phyloP scores from a whole-genome alignment of 257 asterid species.

The Solanum bulbocastanum region DNA sequence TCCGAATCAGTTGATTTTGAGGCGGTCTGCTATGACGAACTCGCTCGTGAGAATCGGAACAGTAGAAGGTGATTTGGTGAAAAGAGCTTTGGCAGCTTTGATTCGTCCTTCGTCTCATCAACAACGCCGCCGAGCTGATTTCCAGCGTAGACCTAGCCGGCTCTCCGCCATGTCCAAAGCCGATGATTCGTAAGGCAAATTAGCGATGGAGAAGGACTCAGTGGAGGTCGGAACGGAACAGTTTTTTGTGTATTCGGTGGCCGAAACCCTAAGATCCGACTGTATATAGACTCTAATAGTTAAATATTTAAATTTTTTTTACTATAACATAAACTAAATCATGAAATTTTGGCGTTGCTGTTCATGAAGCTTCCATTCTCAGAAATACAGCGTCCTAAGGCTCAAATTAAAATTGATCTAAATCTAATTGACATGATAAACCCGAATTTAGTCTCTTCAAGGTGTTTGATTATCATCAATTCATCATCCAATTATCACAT shows the following conservation, averaged over 20 bases:
- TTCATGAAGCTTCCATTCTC: neutral
- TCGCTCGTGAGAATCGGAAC: constrained; percentile 35
- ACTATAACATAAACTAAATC: neutral
- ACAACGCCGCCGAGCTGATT: constrained; percentile 39
- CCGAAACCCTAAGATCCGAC: constrained; percentile 21
- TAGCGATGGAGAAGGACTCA: neutral
- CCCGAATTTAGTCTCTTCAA: neutral
- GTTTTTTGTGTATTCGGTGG: constrained; percentile 20
- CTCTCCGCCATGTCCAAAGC: constrained; percentile 23
- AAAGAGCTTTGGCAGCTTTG: constrained; percentile 36
- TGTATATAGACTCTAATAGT: neutral
- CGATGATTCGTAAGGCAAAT: neutral
- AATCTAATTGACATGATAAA: neutral
- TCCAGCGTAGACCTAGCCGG: constrained; percentile 29
- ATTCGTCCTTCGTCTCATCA: constrained; percentile 54
- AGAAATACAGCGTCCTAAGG: neutral
- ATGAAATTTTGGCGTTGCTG: neutral
- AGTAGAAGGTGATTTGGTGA: constrained; percentile 39
- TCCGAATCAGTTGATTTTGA: constrained; percentile 25
- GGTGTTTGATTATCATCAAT: neutral
- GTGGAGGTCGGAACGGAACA: constrained; percentile 18
- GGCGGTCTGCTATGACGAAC: constrained; percentile 44
- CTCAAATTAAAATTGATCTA: neutral
- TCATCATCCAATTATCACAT: neutral
- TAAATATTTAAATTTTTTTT: neutral